Conservation (phyloP, 2,329 filamentous ascomycete species). For the Paraphoma chrysanthemicola region DNA sequence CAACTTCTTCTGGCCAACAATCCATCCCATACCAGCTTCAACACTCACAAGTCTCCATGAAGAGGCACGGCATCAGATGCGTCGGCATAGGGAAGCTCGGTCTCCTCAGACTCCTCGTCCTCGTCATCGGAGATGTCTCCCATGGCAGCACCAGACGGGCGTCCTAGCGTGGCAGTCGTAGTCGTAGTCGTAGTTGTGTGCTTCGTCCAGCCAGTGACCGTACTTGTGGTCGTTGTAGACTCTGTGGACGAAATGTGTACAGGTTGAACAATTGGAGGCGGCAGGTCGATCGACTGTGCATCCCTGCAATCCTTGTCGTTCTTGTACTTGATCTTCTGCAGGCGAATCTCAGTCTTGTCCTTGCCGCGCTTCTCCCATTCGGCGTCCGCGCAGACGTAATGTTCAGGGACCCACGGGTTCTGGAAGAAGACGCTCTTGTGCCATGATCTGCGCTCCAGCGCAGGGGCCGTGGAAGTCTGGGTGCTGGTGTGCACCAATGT, state of each 20-base stretch:
- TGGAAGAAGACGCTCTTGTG: conserved; percentile 21
- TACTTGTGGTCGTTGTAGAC: not conserved
- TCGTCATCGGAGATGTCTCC: not conserved
- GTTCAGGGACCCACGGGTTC: conserved; percentile 15
- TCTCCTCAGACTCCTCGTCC: not conserved
- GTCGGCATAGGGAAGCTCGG: too few relatives aligned
- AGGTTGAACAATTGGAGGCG: not conserved
- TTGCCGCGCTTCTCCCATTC: conserved; percentile 32
- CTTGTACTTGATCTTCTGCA: conserved; percentile 14
- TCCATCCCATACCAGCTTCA: not conserved
- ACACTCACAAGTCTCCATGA: not conserved
- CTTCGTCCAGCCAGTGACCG: not conserved
- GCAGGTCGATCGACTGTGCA: conserved; percentile 10
- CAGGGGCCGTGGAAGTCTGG: not conserved
- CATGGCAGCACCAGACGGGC: too few relatives aligned
- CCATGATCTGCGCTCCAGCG: conserved; percentile 16
- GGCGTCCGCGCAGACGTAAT: conserved; percentile 20
- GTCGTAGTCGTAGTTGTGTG: not conserved
- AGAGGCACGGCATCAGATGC: not conserved
- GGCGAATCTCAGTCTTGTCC: conserved; percentile 13
- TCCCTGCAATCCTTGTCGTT: conserved; percentile 1
- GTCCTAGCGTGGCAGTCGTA: not conserved
- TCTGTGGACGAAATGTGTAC: not conserved
- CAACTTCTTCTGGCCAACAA: not conserved
- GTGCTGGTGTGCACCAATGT: not conserved